Conservation (phyloP, 331 rosid genomes). For the Arachis monticola region DNA sequence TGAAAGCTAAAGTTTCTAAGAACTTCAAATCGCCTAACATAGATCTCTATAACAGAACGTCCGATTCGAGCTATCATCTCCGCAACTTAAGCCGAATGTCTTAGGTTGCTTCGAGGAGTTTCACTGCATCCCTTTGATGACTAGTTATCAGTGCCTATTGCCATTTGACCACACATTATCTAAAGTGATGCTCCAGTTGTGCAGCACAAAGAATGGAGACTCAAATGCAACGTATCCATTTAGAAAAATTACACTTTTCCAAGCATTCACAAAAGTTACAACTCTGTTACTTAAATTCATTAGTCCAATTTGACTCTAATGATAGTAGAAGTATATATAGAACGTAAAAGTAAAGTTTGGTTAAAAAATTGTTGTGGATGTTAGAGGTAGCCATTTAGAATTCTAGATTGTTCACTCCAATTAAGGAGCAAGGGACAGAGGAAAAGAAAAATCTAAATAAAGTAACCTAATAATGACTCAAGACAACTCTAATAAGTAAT, state of each 20-base stretch:
- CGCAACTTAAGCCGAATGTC: not conserved
- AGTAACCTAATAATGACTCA: constrained; percentile 31
- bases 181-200: constrained; percentile 4
- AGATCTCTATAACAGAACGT: too few species aligned
- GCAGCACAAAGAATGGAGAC: constrained; percentile 15
- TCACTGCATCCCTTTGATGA: constrained; percentile 34
- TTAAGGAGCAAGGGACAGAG: constrained; percentile 17
- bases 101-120: constrained; percentile 23
- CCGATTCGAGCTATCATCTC: too few species aligned
- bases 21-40: too few species aligned
- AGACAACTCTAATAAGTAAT: constrained; percentile 5
- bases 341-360: too few species aligned
- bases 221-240: not conserved
- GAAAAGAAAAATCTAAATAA: constrained; percentile 32
- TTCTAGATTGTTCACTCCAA: constrained; percentile 4
- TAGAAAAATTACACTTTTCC: not conserved
- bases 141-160: constrained; percentile 40
- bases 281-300: too few species aligned
- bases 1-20: too few species aligned
- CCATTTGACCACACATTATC: constrained; percentile 23
- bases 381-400: not conserved
- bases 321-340: too few species aligned
- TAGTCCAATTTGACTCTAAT: too few species aligned
- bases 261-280: not conserved
- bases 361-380: not conserved